phyloP scores from a whole-genome alignment of 345 rosid species.

The Salix arbutifolia region DNA sequence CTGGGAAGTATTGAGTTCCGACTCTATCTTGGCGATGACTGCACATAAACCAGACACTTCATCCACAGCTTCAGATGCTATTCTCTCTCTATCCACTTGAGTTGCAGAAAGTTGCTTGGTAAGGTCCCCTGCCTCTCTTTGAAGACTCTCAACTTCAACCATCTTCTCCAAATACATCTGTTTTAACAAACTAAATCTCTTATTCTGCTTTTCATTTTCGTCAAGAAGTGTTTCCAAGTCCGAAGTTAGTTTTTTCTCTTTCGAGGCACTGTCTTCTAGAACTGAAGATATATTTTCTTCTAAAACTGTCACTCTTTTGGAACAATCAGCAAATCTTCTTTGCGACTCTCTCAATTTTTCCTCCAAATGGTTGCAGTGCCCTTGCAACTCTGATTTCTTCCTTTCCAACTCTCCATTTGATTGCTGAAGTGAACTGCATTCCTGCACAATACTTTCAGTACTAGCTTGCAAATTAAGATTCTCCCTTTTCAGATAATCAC shows the following conservation, averaged over 20 bases:
- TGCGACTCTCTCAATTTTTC: slow-evolving; percentile 22
- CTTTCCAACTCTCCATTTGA: slow-evolving; percentile 33
- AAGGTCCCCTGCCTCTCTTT: slow-evolving; percentile 23
- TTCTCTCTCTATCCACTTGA: slow-evolving; percentile 31
- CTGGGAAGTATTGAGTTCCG: slow-evolving; percentile 22
- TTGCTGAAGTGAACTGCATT: slow-evolving; percentile 28
- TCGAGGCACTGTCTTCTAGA: slow-evolving; percentile 34
- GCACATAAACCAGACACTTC: slow-evolving; percentile 26
- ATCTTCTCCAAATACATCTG: slow-evolving; percentile 33
- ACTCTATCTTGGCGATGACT: slow-evolving; percentile 30
- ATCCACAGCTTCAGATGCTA: slow-evolving; percentile 21
- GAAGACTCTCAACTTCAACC: slow-evolving; percentile 37
- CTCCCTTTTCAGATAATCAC: slow-evolving; percentile 26
- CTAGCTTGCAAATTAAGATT: slow-evolving; percentile 25
- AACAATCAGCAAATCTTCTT: slow-evolving; percentile 23
- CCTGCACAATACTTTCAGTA: slow-evolving; percentile 25
- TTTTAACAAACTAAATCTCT: slow-evolving; percentile 29
- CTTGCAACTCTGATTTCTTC: slow-evolving; percentile 34
- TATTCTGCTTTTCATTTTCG: slow-evolving; percentile 34
- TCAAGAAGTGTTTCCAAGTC: slow-evolving; percentile 33
- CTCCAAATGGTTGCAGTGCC: slow-evolving; percentile 29
- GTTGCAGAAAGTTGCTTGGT: slow-evolving; percentile 20
- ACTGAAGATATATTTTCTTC: slow-evolving; percentile 39
- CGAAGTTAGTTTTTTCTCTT: slow-evolving; percentile 34
- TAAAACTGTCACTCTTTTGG: slow-evolving; percentile 26